phyloP scores from a whole-genome alignment of 768 basidiomycete species.

The Podaxis rugospora region DNA sequence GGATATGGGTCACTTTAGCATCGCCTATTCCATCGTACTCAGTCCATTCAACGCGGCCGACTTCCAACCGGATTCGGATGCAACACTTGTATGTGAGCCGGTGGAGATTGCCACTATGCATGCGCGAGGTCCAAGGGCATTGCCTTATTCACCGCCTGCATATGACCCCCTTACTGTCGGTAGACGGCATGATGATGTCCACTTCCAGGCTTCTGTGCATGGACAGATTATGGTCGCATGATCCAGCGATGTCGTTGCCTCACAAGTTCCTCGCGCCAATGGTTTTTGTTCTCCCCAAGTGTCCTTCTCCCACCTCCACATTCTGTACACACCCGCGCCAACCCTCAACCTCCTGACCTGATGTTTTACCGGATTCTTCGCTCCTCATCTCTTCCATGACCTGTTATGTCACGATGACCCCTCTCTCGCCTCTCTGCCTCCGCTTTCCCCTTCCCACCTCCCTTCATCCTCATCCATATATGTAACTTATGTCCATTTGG shows the following conservation, averaged over 20 bases:
- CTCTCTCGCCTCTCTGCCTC: not conserved
- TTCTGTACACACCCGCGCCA: not conserved
- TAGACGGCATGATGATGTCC: conserved; percentile 24
- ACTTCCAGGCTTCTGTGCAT: conserved; percentile 18
- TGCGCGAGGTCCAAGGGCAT: conserved; percentile 44
- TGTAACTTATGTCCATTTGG: not conserved
- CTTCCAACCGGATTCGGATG: conserved; percentile 31
- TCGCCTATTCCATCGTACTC: conserved; percentile 45
- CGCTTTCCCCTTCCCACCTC: not conserved
- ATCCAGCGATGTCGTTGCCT: conserved; percentile 4
- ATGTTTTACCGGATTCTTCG: not conserved
- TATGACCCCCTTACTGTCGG: conserved; percentile 29
- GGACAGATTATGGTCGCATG: conserved; percentile 14
- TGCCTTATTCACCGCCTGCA: conserved; percentile 46
- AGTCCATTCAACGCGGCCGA: conserved; percentile 38
- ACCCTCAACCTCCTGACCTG: not conserved
- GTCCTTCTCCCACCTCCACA: not conserved
- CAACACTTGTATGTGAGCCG: conserved; percentile 38
- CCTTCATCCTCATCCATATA: conserved; percentile 4
- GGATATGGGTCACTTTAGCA: conserved; percentile 46
- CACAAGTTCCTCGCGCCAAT: not conserved
- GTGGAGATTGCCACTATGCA: conserved; percentile 51
- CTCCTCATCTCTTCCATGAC: not conserved
- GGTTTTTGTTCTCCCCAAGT: not conserved
- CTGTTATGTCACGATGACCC: not conserved